Base-by-base conservation (phyloP, 129 eudicot species). In the Silybum marianum region DNA sequence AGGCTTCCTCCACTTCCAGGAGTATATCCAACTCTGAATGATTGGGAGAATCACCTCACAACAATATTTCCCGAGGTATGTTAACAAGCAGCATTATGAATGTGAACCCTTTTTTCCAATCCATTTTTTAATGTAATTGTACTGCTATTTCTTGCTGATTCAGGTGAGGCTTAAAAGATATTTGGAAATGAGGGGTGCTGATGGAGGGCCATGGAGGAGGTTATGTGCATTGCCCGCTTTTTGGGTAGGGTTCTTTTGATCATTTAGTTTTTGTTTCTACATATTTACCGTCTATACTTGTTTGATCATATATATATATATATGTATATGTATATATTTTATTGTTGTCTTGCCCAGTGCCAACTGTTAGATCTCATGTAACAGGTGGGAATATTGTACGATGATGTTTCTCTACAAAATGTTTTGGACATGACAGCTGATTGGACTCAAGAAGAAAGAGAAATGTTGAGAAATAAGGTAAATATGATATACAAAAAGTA, bases 161-260 rank as follows among this genome's bases (percentile, higher is more conserved):
- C 92, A 95, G 99, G 99, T 95, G 62, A 95, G 99, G 87, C 91
- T 93, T 58, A 95, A 95, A 86, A 84, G 97, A 85, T 92, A 91
- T 87, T 78, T 95, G 92, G 99, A 95, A 84, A 93, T 95, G 99
- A 91, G 99, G 76, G 99, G 98, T 80, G 99, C 99, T 71, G 99
- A 95, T 88, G 98, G 98, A 70, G 99, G 99, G 13, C 98, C 99
- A 73, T 93, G 98, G 98, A 91, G 99, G 87, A 87, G 99, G 86
- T 86, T 95, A 44, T 95, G 99, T 76, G 99, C 99, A 71, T 72
- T 95, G 82, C 99, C 99, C 44, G 99, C 99, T 4, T 93, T 93
- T 82, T 95, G 99, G 99, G 99, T 93, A 85, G 71, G 84, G 62
- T 38, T 13, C 72, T 76, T 78, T 46, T 79, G 66, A 72, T 69